Evolutionary conservation across 805 yeast genomes (phyloP), one percentile per base, ranked within the genome.

Genomic region (Suhomyces emberorum): DNA sequence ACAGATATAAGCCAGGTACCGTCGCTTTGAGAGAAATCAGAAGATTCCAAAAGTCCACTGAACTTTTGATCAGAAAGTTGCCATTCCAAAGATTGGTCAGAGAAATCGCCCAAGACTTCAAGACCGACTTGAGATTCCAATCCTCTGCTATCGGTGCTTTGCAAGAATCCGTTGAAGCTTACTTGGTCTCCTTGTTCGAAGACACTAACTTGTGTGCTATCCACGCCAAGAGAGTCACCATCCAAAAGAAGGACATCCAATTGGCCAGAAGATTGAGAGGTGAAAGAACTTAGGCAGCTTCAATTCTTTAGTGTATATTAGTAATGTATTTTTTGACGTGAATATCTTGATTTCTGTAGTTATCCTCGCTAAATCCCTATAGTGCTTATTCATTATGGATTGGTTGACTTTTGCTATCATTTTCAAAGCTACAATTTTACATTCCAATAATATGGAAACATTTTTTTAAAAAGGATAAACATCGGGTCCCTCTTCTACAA

Each of bases 141-240:
- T 85, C 96, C 39, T 85, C 95, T 50, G 98, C 98, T 50, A 84
- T 91, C 51, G 89, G 95, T 72, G 98, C 98, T 52, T 76, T 91
- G 57, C 98, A 91, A 70, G 98, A 93, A 74, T 89, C 98, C 47
- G 96, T 91, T 46, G 98, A 91, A 77, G 97, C 97, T 59, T 93
- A 88, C 79, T 76, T 93, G 57, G 96, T 91, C 37, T 87, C 96
- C 43, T 72, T 91, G 59, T 93, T 91, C 55, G 98, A 91, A 76
- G 98, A 93, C 70, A 93, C 98, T 51, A 91, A 89, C 77, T 79
- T 91, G 75, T 93, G 97, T 74, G 97, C 98, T 49, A 87, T 88
- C 54, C 98, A 91, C 72, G 98, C 98, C 59, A 91, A 93, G 82
- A 84, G 98, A 74, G 98, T 91, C 55, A 91, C 98, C 49, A 88